Percentiles rank a stretch among this genome's conserved stretches.
phyloP scores from a whole-genome alignment of 1,284 basidiomycete species.

The Pseudozyma pruni region DNA sequence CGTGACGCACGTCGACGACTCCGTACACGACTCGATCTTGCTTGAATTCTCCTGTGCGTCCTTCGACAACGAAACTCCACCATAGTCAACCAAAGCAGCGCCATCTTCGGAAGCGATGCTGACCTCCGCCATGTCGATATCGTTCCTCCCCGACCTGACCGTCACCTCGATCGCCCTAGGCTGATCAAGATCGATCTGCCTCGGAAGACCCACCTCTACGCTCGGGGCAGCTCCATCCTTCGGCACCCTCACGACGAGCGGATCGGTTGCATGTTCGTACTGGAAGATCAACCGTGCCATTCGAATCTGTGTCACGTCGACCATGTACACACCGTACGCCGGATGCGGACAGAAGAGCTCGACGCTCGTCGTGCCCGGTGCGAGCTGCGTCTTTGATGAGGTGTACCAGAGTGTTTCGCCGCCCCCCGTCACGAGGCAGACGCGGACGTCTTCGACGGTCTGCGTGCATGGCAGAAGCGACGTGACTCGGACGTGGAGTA shows the following conservation, averaged over 20 bases:
- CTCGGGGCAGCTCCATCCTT: constrained; percentile 54
- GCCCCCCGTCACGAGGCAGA: constrained; percentile 48
- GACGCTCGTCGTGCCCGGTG: constrained; percentile 38
- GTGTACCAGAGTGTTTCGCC: constrained; percentile 57
- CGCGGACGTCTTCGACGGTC: constrained; percentile 56
- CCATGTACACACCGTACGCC: constrained; percentile 51
- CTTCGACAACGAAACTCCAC: background rate
- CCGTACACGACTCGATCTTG: background rate
- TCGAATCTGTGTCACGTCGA: constrained; percentile 62
- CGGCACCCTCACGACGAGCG: constrained; percentile 46
- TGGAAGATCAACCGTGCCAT: constrained; percentile 56
- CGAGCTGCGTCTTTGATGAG: constrained; percentile 31
- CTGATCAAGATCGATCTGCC: constrained; percentile 51
- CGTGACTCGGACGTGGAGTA: constrained; percentile 39
- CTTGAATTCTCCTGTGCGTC: background rate
- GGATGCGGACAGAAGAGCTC: constrained; percentile 51
- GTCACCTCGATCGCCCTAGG: constrained; percentile 43
- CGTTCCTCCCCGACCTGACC: constrained; percentile 48
- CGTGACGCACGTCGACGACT: background rate
- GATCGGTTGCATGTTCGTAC: constrained; percentile 39
- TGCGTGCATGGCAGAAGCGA: constrained; percentile 38
- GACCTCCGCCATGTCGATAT: constrained; percentile 37
- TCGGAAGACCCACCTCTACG: constrained; percentile 29
- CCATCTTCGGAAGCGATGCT: constrained; percentile 20
- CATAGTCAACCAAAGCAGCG: constrained; percentile 6